A percentile compares a stretch with the other conserved stretches of the same genome.
These are phyloP conservation scores for Patellaria atrata DNA, from an alignment of 495 filamentous ascomycete genomes.

Conservation along the genomic window DNA sequence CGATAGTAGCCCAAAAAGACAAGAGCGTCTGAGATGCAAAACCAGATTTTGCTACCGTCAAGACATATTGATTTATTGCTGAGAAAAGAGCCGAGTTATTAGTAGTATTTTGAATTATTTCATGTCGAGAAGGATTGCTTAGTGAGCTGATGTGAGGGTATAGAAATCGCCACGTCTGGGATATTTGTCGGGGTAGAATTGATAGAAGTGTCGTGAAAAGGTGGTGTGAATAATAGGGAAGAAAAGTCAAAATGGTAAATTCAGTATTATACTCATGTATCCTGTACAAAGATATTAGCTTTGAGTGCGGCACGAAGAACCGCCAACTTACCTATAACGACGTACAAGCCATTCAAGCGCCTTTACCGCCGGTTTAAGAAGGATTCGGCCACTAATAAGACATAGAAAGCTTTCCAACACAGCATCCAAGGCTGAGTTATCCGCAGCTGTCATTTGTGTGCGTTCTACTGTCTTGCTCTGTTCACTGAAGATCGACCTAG, in stretches of 20 bases:
- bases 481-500: constrained; percentile 67
- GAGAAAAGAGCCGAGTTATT: constrained; percentile 57
- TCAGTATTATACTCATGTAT: constrained; percentile 81
- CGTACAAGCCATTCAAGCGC: constrained; percentile 89
- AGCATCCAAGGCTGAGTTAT: constrained; percentile 67
- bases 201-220: constrained; percentile 70
- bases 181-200: constrained; percentile 58
- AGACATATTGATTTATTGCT: constrained; percentile 56
- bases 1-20: constrained; percentile 76
- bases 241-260: constrained; percentile 66
- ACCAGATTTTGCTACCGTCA: constrained; percentile 48
- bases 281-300: constrained; percentile 31
- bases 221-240: constrained; percentile 77
- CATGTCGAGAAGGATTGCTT: constrained; percentile 58
- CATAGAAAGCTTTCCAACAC: constrained; percentile 69
- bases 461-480: constrained; percentile 81
- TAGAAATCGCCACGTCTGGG: constrained; percentile 66
- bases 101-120: constrained; percentile 64
- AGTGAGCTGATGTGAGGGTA: constrained; percentile 66
- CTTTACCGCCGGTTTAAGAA: constrained; percentile 73
- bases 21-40: constrained; percentile 62
- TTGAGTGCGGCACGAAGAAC: neutral
- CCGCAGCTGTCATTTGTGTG: constrained; percentile 59
- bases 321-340: constrained; percentile 60
- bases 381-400: constrained; percentile 56